Evolutionary conservation across 2,329 filamentous ascomycete species (phyloP).

Genomic region (Cytospora piceicola): DNA sequence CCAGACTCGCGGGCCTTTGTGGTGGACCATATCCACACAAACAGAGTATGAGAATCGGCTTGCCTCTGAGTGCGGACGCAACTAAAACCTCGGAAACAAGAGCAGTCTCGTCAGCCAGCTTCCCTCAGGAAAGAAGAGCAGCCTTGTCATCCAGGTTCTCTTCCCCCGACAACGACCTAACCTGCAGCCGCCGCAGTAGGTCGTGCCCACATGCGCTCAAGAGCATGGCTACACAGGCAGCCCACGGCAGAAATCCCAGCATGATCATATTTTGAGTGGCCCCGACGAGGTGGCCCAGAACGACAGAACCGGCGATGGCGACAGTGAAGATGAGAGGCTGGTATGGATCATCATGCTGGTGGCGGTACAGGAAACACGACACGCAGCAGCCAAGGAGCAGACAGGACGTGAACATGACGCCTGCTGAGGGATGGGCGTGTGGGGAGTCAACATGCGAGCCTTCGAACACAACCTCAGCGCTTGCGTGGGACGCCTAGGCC

Average conservation of each 20-base stretch:
- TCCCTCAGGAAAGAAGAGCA: neutral
- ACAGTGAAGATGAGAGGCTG: slow-evolving; percentile 40
- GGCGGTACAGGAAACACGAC: slow-evolving; percentile 43
- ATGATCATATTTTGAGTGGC: slow-evolving; percentile 40
- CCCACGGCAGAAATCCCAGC: slow-evolving; percentile 42
- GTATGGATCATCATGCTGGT: slow-evolving; percentile 38
- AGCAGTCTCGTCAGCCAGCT: neutral
- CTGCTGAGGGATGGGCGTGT: slow-evolving; percentile 39
- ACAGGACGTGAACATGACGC: slow-evolving; percentile 41
- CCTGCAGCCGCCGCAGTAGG: neutral
- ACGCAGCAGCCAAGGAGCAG: slow-evolving; percentile 42
- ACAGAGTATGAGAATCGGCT: neutral
- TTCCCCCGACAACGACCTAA: neutral
- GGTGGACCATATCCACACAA: neutral
- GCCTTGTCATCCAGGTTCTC: slow-evolving; percentile 1
- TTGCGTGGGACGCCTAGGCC: neutral
- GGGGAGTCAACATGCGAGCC: slow-evolving; percentile 23
- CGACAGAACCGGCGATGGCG: slow-evolving; percentile 33
- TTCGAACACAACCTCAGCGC: neutral
- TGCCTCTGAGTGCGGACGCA: no score
- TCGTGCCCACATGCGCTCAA: slow-evolving; percentile 38
- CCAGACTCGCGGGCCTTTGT: neutral
- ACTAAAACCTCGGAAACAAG: no score
- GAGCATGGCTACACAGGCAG: slow-evolving; percentile 43
- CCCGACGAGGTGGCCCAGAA: slow-evolving; percentile 35